These are phyloP conservation scores for Zizania latifolia DNA, from an alignment of 176 grass and related monocot species.

Conservation along the genomic window DNA sequence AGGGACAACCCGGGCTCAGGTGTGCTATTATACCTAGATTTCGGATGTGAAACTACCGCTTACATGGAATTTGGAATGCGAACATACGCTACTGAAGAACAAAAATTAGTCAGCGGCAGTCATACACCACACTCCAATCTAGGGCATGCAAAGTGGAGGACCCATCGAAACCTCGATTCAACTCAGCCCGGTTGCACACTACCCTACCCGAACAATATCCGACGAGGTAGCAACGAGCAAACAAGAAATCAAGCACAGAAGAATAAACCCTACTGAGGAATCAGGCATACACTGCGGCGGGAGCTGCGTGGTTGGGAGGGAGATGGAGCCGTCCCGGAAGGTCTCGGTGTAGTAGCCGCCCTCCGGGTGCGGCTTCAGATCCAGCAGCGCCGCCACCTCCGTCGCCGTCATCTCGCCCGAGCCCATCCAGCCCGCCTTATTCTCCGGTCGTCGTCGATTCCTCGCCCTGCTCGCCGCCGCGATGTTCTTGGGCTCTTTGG, in stretches of 20 bases:
- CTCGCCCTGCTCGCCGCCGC: neutral
- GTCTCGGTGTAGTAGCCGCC: constrained; percentile 84
- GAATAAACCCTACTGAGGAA: neutral
- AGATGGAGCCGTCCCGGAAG: constrained; percentile 78
- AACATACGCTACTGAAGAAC: neutral
- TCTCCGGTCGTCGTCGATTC: neutral
- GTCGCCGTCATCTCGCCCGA: constrained; percentile 53
- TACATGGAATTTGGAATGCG: neutral
- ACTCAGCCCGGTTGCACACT: neutral
- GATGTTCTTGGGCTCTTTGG: neutral
- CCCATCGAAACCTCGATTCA: neutral
- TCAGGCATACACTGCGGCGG: constrained; percentile 61
- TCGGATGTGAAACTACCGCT: neutral
- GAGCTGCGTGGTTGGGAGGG: constrained; percentile 75
- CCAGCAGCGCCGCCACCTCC: constrained; percentile 63
- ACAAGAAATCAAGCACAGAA: neutral
- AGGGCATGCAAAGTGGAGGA: neutral
- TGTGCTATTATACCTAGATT: neutral
- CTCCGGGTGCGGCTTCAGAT: constrained; percentile 84
- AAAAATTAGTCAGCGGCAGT: neutral
- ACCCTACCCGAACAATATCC: neutral
- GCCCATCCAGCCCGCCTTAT: constrained; percentile 26
- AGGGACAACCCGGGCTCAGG: neutral
- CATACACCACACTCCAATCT: neutral
- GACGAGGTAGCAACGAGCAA: neutral